Conservation (phyloP, 441 rosid species). For the Breynia disticha region DNA sequence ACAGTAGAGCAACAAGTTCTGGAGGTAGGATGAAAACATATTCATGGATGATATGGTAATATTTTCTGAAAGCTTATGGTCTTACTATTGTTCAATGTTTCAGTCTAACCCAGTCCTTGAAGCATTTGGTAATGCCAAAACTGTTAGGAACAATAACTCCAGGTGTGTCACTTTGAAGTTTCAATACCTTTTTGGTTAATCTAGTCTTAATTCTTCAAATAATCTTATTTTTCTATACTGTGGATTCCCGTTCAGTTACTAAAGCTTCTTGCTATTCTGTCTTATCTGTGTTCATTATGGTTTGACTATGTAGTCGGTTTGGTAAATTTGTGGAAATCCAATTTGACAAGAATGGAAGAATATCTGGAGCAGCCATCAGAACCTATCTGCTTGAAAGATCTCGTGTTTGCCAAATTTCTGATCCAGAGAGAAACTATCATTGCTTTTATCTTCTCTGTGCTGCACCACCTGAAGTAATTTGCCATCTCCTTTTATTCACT, state of each 20-base stretch:
- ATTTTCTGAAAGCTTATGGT: constrained; percentile 12
- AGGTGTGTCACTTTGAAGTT: constrained; percentile 35
- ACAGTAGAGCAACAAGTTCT: constrained; percentile 96
- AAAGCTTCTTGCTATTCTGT: constrained; percentile 7
- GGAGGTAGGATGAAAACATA: constrained; percentile 37
- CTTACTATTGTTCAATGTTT: constrained; percentile 17
- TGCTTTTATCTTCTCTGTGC: constrained; percentile 94
- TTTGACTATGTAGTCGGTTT: constrained; percentile 64
- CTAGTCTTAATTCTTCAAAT: too few relatives aligned
- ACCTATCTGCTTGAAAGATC: constrained; percentile 94
- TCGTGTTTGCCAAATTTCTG: constrained; percentile 94
- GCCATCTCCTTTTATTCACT: neutral
- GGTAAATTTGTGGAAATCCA: constrained; percentile 96
- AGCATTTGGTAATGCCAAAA: constrained; percentile 96
- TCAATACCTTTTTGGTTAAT: neutral
- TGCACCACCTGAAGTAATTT: constrained; percentile 75
- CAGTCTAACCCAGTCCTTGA: constrained; percentile 98
- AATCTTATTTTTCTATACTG: neutral
- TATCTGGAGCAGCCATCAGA: constrained; percentile 92
- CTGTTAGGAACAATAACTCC: constrained; percentile 87
- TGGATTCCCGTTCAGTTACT: neutral
- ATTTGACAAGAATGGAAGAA: constrained; percentile 86
- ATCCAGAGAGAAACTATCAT: constrained; percentile 95
- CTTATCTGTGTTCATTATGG: constrained; percentile 11
- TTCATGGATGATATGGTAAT: neutral